phyloP scores from a whole-genome alignment of 179 eudicot genomes.

The Patellifolia procumbens region DNA sequence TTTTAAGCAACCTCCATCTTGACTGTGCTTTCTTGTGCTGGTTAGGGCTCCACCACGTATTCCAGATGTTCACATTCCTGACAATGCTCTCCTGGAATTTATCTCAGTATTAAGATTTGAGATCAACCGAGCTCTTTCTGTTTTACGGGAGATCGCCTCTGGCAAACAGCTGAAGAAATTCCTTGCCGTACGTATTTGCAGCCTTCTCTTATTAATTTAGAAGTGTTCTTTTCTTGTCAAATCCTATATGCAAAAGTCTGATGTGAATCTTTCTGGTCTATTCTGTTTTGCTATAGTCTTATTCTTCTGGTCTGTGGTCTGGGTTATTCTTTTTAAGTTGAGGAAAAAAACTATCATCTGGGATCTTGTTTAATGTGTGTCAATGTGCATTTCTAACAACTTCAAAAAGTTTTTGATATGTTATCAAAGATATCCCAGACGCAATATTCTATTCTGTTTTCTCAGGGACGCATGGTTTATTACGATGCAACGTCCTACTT shows the following conservation, averaged over 20 bases:
- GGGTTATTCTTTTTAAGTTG: too few relatives aligned
- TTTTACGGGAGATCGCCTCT: conserved; percentile 53
- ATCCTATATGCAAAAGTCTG: too few relatives aligned
- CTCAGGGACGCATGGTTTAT: too few relatives aligned
- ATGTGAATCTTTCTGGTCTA: too few relatives aligned
- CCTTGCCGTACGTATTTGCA: conserved; percentile 47
- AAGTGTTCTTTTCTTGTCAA: neutral
- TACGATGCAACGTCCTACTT: too few relatives aligned
- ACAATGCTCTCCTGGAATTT: conserved; percentile 44
- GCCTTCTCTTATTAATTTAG: neutral
- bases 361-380: too few relatives aligned
- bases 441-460: too few relatives aligned
- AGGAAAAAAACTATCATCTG: too few relatives aligned
- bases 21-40: conserved; percentile 8
- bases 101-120: conserved; percentile 49
- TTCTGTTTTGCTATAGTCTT: neutral
- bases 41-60: conserved; percentile 56
- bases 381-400: too few relatives aligned
- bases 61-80: conserved; percentile 62
- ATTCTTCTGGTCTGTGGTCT: too few relatives aligned
- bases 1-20: neutral
- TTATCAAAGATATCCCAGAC: too few relatives aligned
- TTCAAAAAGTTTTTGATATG: too few relatives aligned
- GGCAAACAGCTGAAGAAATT: conserved; percentile 69
- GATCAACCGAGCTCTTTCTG: conserved; percentile 44